Percentiles rank a stretch among this genome's conserved stretches.
These are phyloP conservation scores for Cadophora sp. DNA, from an alignment of 2,329 filamentous ascomycete genomes.

Conservation along the genomic window DNA sequence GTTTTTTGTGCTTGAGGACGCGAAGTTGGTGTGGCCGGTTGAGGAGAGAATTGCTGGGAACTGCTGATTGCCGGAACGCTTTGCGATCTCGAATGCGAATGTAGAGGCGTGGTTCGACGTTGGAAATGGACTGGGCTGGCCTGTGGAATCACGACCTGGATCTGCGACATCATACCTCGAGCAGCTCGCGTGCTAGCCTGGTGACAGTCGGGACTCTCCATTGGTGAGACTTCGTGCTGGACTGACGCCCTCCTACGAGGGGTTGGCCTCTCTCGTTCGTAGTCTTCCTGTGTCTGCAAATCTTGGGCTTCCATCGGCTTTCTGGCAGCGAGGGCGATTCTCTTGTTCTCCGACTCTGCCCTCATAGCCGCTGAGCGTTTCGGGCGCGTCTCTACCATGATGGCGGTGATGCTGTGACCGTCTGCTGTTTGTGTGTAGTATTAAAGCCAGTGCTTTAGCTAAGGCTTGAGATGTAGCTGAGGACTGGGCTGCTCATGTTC, in stretches of 20 bases:
- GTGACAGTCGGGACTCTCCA: neutral
- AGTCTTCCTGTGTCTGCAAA: neutral
- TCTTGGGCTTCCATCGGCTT: conserved; percentile 2
- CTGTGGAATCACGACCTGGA: neutral
- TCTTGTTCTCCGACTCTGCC: conserved; percentile 14
- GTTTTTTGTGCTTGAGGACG: neutral
- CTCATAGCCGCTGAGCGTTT: conserved; percentile 9
- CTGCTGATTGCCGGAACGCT: neutral
- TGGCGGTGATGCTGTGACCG: neutral
- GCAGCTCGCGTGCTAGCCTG: neutral
- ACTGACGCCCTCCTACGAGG: neutral
- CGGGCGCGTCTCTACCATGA: neutral
- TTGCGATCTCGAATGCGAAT: neutral
- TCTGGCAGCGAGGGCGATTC: neutral
- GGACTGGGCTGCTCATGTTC: neutral
- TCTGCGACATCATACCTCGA: neutral
- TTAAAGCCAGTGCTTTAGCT: neutral
- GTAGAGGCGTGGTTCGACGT: neutral
- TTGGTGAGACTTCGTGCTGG: neutral
- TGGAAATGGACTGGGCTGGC: neutral
- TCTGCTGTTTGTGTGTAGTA: neutral
- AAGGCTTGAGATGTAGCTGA: neutral
- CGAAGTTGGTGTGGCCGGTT: neutral
- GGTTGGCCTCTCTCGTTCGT: conserved; percentile 3
- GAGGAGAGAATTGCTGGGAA: neutral